Evolutionary conservation across 1,284 basidiomycete genomes (phyloP).

Genomic region (Apiotrichum domesticum): DNA sequence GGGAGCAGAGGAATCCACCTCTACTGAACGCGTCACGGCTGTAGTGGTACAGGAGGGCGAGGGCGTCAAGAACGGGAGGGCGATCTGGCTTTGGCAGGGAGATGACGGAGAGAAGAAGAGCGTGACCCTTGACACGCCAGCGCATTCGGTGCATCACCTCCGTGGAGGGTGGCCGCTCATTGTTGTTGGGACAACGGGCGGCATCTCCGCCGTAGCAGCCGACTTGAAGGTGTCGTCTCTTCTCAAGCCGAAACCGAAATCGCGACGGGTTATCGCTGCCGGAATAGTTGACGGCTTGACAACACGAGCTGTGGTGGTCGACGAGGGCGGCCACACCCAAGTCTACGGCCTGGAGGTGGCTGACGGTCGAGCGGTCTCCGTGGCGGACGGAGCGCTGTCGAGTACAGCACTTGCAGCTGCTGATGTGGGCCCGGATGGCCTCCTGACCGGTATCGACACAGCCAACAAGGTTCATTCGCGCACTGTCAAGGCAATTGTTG

Average conservation of each 20-base stretch:
- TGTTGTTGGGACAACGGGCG: slow-evolving; percentile 7
- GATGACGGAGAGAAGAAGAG: slow-evolving; percentile 32
- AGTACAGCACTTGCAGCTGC: slow-evolving; percentile 9
- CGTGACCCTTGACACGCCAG: slow-evolving; percentile 4
- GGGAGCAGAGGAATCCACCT: no score
- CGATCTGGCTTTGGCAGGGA: slow-evolving; percentile 39
- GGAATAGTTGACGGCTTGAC: slow-evolving; percentile 1
- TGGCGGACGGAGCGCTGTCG: slow-evolving; percentile 12
- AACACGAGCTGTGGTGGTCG: slow-evolving; percentile 7
- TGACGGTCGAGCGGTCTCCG: slow-evolving; percentile 11
- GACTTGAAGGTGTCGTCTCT: slow-evolving; percentile 4
- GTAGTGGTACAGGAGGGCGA: slow-evolving; percentile 30
- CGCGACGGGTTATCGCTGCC: slow-evolving; percentile 3
- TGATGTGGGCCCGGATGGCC: slow-evolving; percentile 28
- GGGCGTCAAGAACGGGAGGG: slow-evolving; percentile 19
- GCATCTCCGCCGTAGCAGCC: slow-evolving; percentile 3
- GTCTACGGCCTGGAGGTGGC: slow-evolving; percentile 16
- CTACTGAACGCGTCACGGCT: slow-evolving; percentile 24
- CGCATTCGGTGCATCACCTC: slow-evolving; percentile 7
- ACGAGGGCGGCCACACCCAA: slow-evolving; percentile 12
- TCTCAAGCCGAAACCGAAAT: slow-evolving; percentile 3
- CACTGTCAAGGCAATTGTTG: slow-evolving; percentile 5
- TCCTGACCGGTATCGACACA: slow-evolving; percentile 26
- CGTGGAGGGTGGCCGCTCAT: slow-evolving; percentile 12
- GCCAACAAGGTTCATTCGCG: slow-evolving; percentile 11